Conservation (phyloP, 73 alveolate species). For the Loxodes magnus region DNA sequence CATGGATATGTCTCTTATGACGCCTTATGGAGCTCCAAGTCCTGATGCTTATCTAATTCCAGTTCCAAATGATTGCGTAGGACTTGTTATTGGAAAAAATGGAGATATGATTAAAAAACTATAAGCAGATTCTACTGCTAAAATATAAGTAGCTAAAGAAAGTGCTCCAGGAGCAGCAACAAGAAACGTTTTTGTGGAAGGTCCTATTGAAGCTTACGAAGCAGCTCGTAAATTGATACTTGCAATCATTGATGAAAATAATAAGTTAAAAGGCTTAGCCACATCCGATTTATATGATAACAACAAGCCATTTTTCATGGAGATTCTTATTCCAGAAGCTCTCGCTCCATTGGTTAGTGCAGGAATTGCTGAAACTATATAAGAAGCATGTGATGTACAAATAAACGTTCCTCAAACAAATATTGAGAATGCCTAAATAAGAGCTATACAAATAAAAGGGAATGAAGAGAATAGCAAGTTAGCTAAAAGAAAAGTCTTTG, state of each 20-base stretch:
- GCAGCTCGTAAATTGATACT: slow-evolving; percentile 48
- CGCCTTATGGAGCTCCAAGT: slow-evolving; percentile 86
- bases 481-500: too few relatives aligned
- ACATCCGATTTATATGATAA: slow-evolving; percentile 3
- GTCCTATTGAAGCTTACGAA: slow-evolving; percentile 51
- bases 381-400: too few relatives aligned
- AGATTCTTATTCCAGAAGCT: too few relatives aligned
- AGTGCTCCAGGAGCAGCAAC: slow-evolving; percentile 52
- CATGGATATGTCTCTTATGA: slow-evolving; percentile 60
- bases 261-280: slow-evolving; percentile 6
- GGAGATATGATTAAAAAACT: slow-evolving; percentile 70
- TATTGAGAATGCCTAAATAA: too few relatives aligned
- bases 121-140: slow-evolving; percentile 51
- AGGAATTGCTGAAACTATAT: too few relatives aligned
- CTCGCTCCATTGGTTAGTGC: too few relatives aligned
- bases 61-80: slow-evolving; percentile 85
- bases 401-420: too few relatives aligned
- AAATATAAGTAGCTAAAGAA: slow-evolving; percentile 67
- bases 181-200: slow-evolving; percentile 59
- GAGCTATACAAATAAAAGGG: too few relatives aligned
- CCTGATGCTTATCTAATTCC: slow-evolving; percentile 48
- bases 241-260: slow-evolving; percentile 40
- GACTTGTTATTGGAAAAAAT: slow-evolving; percentile 69
- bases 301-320: too few relatives aligned
- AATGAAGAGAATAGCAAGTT: too few relatives aligned